Evolutionary conservation across 257 asterid species (phyloP), one percentile per base, ranked within the genome.

Genomic region (Lycium ferocissimum): DNA sequence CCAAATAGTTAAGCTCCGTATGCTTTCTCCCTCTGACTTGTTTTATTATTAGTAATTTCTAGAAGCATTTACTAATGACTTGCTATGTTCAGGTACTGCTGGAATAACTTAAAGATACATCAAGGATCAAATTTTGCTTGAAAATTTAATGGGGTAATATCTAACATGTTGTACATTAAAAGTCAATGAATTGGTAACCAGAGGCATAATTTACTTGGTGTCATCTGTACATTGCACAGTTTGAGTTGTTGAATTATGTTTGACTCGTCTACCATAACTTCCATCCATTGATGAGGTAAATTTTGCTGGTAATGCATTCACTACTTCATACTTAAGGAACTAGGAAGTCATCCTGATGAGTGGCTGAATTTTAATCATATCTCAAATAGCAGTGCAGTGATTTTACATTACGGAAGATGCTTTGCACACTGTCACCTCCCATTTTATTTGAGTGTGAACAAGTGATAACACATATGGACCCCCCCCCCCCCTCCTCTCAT

Each of bases 51-150:
- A 71, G 47, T 7, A 35, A 3, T 47, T 51, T 7, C 9, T 22
- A 78, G 33, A 26, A 37, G 56, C 22, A 53, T 13, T 61, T 15
- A 54, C 47, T 17, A 26, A 33, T 35, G 80, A 54, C 85, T 22
- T 72, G 43, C 47, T 71, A 45, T 79, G 80, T 43, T 56, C 75
- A 83, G 83, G 80, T 80, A 47, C 35, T 85, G 85, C 70, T 83
- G 85, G 84, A 2, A 71, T 49, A 47, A 78, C 83, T 54, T 22
- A 80, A 87, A 72, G 84, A 78, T 70, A n/a, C 66, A 75, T 54
- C 49, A 14, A 53, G 45, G 82, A 78, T 53, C 65, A 78, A 76
- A 65, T 53, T 53, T 78, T 78, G 65, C 49, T 53, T 53, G 82
- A 26, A 22, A 26, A 0, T 51, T 53, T 0, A 53, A 53, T 33